Conservation (phyloP, 768 basidiomycete species). For the Boletus rufocinnamomeus region DNA sequence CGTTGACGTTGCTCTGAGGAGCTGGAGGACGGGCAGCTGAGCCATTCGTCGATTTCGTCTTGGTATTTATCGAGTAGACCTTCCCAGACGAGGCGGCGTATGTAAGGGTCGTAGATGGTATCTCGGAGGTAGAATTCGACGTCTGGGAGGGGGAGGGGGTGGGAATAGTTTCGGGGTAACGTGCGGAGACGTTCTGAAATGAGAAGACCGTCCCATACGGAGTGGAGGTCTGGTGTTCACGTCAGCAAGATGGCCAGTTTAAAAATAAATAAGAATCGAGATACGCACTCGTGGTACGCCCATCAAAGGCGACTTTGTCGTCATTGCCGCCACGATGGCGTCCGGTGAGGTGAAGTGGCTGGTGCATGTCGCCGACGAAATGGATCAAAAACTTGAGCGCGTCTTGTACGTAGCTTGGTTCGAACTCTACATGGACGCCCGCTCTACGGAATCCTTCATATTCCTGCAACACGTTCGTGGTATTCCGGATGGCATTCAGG, state of each 20-base stretch:
- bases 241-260: background rate
- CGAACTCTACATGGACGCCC: slow-evolving; percentile 9
- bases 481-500: slow-evolving; percentile 76
- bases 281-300: slow-evolving; percentile 65
- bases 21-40: slow-evolving; percentile 55
- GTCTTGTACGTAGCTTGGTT: slow-evolving; percentile 55
- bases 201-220: slow-evolving; percentile 83
- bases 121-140: slow-evolving; percentile 71
- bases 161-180: slow-evolving; percentile 73
- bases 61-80: slow-evolving; percentile 73
- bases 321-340: slow-evolving; percentile 88
- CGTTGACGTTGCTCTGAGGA: slow-evolving; percentile 7
- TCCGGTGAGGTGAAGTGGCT: slow-evolving; percentile 90
- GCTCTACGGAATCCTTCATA: slow-evolving; percentile 37
- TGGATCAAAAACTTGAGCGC: slow-evolving; percentile 93
- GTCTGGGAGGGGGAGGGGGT: slow-evolving; percentile 63
- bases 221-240: slow-evolving; percentile 64
- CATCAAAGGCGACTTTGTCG: slow-evolving; percentile 72
- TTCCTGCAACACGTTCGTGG: slow-evolving; percentile 59
- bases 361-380: slow-evolving; percentile 91
- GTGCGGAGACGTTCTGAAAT: slow-evolving; percentile 81
- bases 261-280: background rate
- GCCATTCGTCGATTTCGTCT: slow-evolving; percentile 61
- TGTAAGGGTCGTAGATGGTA: slow-evolving; percentile 83
- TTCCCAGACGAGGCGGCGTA: slow-evolving; percentile 86